Evolutionary conservation across 768 basidiomycete species (phyloP).

Genomic region (Mycena olivaceomarginata): DNA sequence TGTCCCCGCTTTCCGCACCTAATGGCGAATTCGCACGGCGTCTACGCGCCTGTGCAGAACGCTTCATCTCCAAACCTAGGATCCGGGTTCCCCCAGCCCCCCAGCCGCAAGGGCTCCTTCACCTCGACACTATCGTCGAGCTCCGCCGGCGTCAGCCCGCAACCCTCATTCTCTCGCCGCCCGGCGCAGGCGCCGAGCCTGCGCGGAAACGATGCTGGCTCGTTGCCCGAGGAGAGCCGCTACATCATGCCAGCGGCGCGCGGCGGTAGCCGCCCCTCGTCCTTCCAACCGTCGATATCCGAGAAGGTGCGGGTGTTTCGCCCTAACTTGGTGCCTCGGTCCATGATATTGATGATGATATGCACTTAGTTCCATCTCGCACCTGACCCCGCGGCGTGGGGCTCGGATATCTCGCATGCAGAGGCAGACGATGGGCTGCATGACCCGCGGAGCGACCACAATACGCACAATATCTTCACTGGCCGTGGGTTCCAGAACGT

Average conservation of each 20-base stretch:
- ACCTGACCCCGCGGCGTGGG: constrained; percentile 69
- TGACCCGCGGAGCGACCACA: constrained; percentile 70
- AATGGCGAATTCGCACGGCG: neutral
- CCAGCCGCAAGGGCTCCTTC: constrained; percentile 2
- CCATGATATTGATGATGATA: neutral
- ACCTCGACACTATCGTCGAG: neutral
- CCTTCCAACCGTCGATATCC: constrained; percentile 19
- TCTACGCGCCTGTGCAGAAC: neutral
- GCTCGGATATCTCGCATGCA: constrained; percentile 49
- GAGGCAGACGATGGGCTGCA: constrained; percentile 80
- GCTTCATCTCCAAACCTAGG: neutral
- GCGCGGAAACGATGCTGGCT: constrained; percentile 23
- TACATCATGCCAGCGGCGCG: constrained; percentile 23
- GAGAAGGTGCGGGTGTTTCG: constrained; percentile 21
- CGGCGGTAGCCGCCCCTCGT: constrained; percentile 11
- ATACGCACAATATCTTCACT: constrained; percentile 67
- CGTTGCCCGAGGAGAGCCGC: constrained; percentile 26
- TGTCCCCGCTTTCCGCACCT: too few relatives aligned
- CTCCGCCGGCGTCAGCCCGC: constrained; percentile 9
- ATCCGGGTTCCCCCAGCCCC: neutral
- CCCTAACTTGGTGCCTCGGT: neutral
- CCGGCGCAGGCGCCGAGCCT: constrained; percentile 13
- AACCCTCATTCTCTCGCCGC: constrained; percentile 7
- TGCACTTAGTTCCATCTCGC: constrained; percentile 64
- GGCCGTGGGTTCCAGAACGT: constrained; percentile 76